A percentile compares a stretch with the other conserved stretches of the same genome.
phyloP scores from a whole-genome alignment of 1,284 basidiomycete species.

The Marasmius sp. region DNA sequence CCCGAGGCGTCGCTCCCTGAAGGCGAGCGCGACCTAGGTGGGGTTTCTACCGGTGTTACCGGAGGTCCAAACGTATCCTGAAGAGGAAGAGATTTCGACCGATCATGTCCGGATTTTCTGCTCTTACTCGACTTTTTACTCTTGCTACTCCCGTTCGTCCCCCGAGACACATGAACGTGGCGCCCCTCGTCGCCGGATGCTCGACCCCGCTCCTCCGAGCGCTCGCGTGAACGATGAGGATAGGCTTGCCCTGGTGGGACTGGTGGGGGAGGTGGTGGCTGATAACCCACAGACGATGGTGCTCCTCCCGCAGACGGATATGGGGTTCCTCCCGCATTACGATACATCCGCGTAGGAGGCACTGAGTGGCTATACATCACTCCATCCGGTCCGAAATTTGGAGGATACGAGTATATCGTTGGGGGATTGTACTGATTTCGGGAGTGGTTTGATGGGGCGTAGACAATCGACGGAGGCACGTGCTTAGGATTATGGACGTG shows the following conservation, averaged over 20 bases:
- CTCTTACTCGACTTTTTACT: constrained; percentile 17
- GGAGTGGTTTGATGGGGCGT: constrained; percentile 47
- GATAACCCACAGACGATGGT: not conserved
- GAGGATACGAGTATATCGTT: constrained; percentile 46
- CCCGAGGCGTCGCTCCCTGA: constrained; percentile 53
- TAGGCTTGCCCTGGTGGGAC: not conserved
- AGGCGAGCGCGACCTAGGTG: constrained; percentile 33
- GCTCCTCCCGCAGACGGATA: constrained; percentile 5
- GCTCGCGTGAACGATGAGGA: not conserved
- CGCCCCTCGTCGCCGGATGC: not conserved
- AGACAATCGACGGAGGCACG: constrained; percentile 50
- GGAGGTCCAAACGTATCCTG: constrained; percentile 1
- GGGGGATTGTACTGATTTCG: constrained; percentile 49
- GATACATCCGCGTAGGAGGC: constrained; percentile 22
- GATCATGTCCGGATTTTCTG: constrained; percentile 25
- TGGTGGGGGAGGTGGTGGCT: constrained; percentile 1
- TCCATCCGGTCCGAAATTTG: constrained; percentile 44
- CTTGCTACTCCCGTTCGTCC: constrained; percentile 26
- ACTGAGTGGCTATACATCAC: constrained; percentile 58
- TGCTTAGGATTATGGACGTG: constrained; percentile 30
- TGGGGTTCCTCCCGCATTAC: constrained; percentile 3
- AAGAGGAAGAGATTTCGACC: constrained; percentile 26
- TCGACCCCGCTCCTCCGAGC: not conserved
- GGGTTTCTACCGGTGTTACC: constrained; percentile 10
- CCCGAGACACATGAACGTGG: constrained; percentile 17